Base-by-base conservation (phyloP, 2,329 filamentous ascomycete genomes). In the Microdochium nivale region DNA sequence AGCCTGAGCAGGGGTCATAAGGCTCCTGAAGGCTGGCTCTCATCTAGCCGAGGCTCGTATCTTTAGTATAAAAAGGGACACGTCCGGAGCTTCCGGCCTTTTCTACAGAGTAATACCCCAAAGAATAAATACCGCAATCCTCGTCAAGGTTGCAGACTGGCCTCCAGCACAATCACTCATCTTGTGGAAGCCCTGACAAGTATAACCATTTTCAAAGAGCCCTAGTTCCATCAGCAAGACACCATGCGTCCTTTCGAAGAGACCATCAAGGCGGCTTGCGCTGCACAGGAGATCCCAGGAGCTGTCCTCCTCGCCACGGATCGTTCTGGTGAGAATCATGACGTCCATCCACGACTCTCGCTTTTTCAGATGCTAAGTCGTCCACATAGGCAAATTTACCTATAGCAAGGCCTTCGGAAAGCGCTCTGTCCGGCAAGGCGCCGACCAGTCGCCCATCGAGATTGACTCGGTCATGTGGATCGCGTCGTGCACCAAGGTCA, bases 401-500 rank as follows among this genome's bases (percentile, higher is more conserved):
- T 58, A 59, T 52, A 52, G 47, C 24, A 51, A 49, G 30, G 56
- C 58, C 16, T 59, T 57, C n/a, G 57, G 56, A 2, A 57, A 58
- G 44, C 55, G 56, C 23, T 59, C 56, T 13, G 55, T 44, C 40
- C 40, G 40, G 14, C 14, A 44, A 19, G 40, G 40, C 4, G 40
- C 40, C 21, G 40, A 44, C 40, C 40, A 44, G 40, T 44, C 40
- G 8, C 40, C 40, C 21, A 13, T 44, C 40, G 23, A 40, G 23
- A 53, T 52, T 9, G 61, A 63, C 52, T 58, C 59, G 25, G 59
- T 63, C 24, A 57, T 61, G 53, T 61, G 54, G 54, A 53, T 64
- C 11, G 62, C 59, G 3, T 63, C 60, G 9, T 59, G 57, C 48
- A 62, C 60, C 1, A 65, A 65, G 53, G 60, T 77, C 5, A 47